Conservation (phyloP, 768 basidiomycete species). For the Roridomyces roridus region DNA sequence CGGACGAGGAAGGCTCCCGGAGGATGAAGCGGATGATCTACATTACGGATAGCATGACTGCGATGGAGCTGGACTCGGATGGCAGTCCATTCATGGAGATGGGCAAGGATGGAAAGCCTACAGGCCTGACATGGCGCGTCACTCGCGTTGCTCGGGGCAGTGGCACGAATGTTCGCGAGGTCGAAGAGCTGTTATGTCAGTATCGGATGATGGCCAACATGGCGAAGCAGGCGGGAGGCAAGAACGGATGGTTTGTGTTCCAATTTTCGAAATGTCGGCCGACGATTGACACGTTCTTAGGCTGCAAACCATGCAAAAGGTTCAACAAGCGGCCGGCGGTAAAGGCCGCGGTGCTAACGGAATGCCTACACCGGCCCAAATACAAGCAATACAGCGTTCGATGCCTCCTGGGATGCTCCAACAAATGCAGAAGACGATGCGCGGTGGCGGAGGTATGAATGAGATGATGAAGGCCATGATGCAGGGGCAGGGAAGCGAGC, state of each 20-base stretch:
- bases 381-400: slow-evolving; percentile 94
- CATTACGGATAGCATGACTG: slow-evolving; percentile 98
- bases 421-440: slow-evolving; percentile 86
- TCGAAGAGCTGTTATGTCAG: slow-evolving; percentile 96
- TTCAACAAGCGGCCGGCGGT: slow-evolving; percentile 86
- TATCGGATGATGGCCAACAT: slow-evolving; percentile 99
- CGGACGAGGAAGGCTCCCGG: slow-evolving; percentile 89
- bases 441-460: slow-evolving; percentile 88
- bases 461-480: slow-evolving; percentile 99
- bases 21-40: slow-evolving; percentile 98
- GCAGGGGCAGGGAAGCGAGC: slow-evolving; percentile 91
- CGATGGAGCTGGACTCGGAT: slow-evolving; percentile 92
- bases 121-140: slow-evolving; percentile 89
- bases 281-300: slow-evolving; percentile 37
- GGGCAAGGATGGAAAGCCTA: slow-evolving; percentile 83
- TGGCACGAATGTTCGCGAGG: slow-evolving; percentile 94
- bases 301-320: slow-evolving; percentile 90
- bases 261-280: slow-evolving; percentile 5
- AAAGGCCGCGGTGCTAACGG: slow-evolving; percentile 87
- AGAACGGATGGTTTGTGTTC: slow-evolving; percentile 87
- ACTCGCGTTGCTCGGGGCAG: slow-evolving; percentile 90
- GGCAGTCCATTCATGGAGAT: slow-evolving; percentile 88
- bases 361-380: slow-evolving; percentile 92
- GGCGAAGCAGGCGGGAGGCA: slow-evolving; percentile 97
- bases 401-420: slow-evolving; percentile 96